Evolutionary conservation across 2,329 filamentous ascomycete genomes (phyloP), one percentile per base, ranked within the genome.

Genomic region (Aspergillus ochraceus): DNA sequence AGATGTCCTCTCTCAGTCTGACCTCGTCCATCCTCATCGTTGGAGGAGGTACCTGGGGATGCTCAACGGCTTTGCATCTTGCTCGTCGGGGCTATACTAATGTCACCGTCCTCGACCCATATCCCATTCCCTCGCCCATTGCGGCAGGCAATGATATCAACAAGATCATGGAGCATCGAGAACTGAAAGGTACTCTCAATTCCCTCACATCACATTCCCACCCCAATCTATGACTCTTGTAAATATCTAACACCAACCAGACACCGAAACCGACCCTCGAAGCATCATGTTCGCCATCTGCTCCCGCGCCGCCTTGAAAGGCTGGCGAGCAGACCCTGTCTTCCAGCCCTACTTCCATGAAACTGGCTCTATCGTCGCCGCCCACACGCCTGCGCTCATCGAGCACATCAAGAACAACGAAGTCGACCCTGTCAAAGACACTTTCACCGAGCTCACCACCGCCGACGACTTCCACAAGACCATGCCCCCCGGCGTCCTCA

Each of bases 91-190:
- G 80, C 4, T 81, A 81, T 63, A 76, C 76, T 0, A 79, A 82
- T 55, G 76, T 82, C 57, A 81, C 78, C 1, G 78, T 82, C 10
- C 75, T 81, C 3, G 80, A 82, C 59, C 73, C 75, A 2, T 81
- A 79, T 63, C 72, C 76, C 2, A 76, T 81, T 20, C 79, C 79
- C 0, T 81, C 80, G 0, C 69, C 77, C 1, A 78, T 81, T 55
- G 80, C 80, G 0, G 80, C 80, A 2, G 80, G 79, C 3, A 73
- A 79, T 57, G 80, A 82, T 49, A 67, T 81, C 14, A 82, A 81
- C 66, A 82, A 82, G 68, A 79, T 81, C 60, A 78, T 80, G 47
- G 71, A 76, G 10, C 71, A 70, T 74, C 63, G 73, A 71, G 62
- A 77, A 61, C 68, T 77, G 2, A 77, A 76, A 58, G 73, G 45